These are phyloP conservation scores for Ogataea minuta DNA, from an alignment of 805 yeast species.

Conservation along the genomic window DNA sequence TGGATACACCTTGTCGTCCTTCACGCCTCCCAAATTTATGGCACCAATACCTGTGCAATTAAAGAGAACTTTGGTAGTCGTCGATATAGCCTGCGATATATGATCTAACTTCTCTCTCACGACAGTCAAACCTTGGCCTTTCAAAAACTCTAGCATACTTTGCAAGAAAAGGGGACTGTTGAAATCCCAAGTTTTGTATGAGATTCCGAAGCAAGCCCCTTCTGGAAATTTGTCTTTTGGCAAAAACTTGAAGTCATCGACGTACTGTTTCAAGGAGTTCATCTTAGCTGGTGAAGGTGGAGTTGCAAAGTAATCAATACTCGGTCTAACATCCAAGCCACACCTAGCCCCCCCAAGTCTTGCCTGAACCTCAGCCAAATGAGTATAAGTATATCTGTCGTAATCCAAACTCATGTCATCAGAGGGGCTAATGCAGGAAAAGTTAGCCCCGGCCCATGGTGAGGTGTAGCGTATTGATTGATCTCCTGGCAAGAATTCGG, in stretches of 20 bases:
- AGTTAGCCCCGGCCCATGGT: slow-evolving; percentile 77
- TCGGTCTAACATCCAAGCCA: slow-evolving; percentile 53
- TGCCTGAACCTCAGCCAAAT: slow-evolving; percentile 43
- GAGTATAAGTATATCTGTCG: slow-evolving; percentile 57
- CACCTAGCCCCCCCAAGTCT: slow-evolving; percentile 41
- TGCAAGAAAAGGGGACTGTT: slow-evolving; percentile 63
- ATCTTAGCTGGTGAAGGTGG: slow-evolving; percentile 47
- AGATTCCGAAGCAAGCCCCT: slow-evolving; percentile 56
- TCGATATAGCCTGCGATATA: slow-evolving; percentile 51
- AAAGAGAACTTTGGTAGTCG: slow-evolving; percentile 48
- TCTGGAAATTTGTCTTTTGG: slow-evolving; percentile 41
- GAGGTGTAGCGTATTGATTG: slow-evolving; percentile 70
- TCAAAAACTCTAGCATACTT: slow-evolving; percentile 45
- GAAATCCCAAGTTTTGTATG: slow-evolving; percentile 64
- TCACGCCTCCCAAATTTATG: slow-evolving; percentile 56
- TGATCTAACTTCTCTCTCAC: slow-evolving; percentile 46
- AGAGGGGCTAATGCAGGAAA: slow-evolving; percentile 58
- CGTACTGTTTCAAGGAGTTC: slow-evolving; percentile 44
- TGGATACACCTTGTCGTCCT: slow-evolving; percentile 60
- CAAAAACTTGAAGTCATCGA: slow-evolving; percentile 46
- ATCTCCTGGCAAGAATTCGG: slow-evolving; percentile 75
- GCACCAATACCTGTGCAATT: slow-evolving; percentile 82
- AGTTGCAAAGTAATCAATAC: slow-evolving; percentile 57
- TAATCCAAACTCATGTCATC: slow-evolving; percentile 46
- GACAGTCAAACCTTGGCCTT: slow-evolving; percentile 50